These are phyloP conservation scores for Parathielavia appendiculata DNA, from an alignment of 495 filamentous ascomycete species.

Conservation along the genomic window DNA sequence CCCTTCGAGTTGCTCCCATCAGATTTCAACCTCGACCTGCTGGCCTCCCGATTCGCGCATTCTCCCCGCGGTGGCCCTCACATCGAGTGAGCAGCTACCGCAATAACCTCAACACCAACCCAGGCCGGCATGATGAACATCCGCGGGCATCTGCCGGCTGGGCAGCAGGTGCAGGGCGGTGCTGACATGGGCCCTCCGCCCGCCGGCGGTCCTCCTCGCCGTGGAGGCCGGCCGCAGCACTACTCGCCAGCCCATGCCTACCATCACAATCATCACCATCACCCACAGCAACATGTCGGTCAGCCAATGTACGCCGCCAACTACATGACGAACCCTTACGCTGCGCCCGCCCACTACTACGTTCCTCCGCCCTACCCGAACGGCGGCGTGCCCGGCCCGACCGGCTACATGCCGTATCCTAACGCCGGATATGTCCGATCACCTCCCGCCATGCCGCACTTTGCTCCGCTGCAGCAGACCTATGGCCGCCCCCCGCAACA, in stretches of 20 bases:
- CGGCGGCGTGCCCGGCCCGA: slow-evolving; percentile 30
- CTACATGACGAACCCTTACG: slow-evolving; percentile 34
- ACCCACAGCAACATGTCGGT: slow-evolving; percentile 30
- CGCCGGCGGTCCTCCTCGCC: slow-evolving; percentile 26
- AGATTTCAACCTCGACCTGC: slow-evolving; percentile 7
- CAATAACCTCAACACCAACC: slow-evolving; percentile 38
- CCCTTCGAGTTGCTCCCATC: slow-evolving; percentile 11
- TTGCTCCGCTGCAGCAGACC: slow-evolving; percentile 37
- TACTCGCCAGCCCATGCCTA: slow-evolving; percentile 28
- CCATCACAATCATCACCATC: slow-evolving; percentile 27
- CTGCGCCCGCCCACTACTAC: slow-evolving; percentile 21
- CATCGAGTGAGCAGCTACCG: slow-evolving; percentile 47
- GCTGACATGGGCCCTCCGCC: slow-evolving; percentile 40
- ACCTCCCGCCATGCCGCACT: slow-evolving; percentile 41
- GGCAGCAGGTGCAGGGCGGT: slow-evolving; percentile 49
- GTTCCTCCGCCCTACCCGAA: slow-evolving; percentile 40
- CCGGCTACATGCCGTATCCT: slow-evolving; percentile 38
- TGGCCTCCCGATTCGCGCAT: slow-evolving; percentile 10
- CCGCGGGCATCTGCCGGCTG: slow-evolving; percentile 58
- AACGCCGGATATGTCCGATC: slow-evolving; percentile 32
- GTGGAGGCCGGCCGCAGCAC: slow-evolving; percentile 38
- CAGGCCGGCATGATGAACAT: slow-evolving; percentile 59
- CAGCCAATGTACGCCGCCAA: slow-evolving; percentile 40
- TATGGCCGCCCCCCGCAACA: slow-evolving; percentile 41
- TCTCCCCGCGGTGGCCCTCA: slow-evolving; percentile 37